These are phyloP conservation scores for Aegilops bicornis DNA, from an alignment of 176 grass and related monocot species.

Conservation along the genomic window DNA sequence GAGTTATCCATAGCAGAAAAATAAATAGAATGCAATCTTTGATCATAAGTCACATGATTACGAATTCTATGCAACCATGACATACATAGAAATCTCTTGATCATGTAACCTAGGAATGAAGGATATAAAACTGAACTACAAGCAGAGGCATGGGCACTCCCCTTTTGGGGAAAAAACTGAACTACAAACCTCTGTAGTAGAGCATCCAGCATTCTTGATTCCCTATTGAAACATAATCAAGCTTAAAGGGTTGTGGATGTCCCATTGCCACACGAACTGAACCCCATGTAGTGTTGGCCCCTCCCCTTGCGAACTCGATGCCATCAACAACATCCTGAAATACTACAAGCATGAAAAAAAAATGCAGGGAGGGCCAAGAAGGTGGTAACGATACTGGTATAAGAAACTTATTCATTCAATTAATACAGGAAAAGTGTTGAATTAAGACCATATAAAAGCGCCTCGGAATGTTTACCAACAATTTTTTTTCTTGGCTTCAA, in stretches of 20 bases:
- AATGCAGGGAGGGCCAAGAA: constrained; percentile 6
- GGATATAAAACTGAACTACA: neutral
- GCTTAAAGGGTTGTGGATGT: constrained; percentile 75
- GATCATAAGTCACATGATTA: neutral
- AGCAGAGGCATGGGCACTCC: neutral
- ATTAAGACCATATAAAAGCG: neutral
- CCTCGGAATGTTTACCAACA: neutral
- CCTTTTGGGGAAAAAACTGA: neutral
- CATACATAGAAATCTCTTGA: constrained; percentile 4
- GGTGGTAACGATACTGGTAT: neutral
- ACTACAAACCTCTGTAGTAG: constrained; percentile 74
- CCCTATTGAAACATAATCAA: constrained; percentile 83
- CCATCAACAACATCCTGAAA: constrained; percentile 75
- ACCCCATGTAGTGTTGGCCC: constrained; percentile 67
- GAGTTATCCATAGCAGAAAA: neutral
- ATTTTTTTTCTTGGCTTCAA: neutral
- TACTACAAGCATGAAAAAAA: neutral
- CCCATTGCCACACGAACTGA: constrained; percentile 81
- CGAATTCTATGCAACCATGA: neutral
- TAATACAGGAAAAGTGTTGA: neutral
- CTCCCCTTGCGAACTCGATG: constrained; percentile 91
- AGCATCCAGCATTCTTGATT: constrained; percentile 85
- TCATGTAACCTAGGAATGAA: constrained; percentile 7
- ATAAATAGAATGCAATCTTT: neutral
- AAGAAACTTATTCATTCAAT: neutral